Conservation (phyloP, 1,284 basidiomycete species). For the Puccinia coronata region DNA sequence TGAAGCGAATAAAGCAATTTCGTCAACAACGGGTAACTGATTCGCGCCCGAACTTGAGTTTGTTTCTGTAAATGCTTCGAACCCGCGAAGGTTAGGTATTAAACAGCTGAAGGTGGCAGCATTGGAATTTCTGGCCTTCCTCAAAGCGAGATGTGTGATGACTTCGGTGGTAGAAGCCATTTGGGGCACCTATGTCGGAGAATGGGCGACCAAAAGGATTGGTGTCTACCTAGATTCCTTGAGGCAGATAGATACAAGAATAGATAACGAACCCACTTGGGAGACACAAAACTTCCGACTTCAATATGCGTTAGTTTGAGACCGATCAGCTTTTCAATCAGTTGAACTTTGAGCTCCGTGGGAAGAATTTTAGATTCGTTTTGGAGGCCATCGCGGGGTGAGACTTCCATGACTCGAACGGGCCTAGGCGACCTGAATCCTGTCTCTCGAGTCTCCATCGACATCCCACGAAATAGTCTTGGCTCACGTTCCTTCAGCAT, state of each 20-base stretch:
- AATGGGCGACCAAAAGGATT: background rate
- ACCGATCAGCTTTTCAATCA: conserved; percentile 72
- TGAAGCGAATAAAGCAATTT: conserved; percentile 85
- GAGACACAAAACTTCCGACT: conserved; percentile 86
- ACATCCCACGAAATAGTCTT: background rate
- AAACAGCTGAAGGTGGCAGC: conserved; percentile 65
- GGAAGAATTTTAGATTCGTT: conserved; percentile 78
- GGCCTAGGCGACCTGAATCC: background rate
- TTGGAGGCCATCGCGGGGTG: conserved; percentile 88
- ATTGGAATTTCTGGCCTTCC: conserved; percentile 79
- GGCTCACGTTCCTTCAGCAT: background rate
- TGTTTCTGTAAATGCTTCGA: conserved; percentile 52
- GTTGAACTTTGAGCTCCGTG: conserved; percentile 73
- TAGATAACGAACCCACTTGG: conserved; percentile 90
- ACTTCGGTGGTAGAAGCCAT: conserved; percentile 78
- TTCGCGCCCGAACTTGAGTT: conserved; percentile 55
- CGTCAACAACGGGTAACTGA: conserved; percentile 66
- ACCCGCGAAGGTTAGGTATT: conserved; percentile 43
- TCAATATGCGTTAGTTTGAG: conserved; percentile 78
- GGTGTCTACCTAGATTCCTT: background rate
- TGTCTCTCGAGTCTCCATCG: background rate
- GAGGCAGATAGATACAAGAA: conserved; percentile 55
- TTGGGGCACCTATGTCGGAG: conserved; percentile 60
- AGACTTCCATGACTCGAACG: conserved; percentile 77
- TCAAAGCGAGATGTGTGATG: conserved; percentile 77